phyloP scores from a whole-genome alignment of 2,329 filamentous ascomycete genomes.

The Falciphora oryzae region DNA sequence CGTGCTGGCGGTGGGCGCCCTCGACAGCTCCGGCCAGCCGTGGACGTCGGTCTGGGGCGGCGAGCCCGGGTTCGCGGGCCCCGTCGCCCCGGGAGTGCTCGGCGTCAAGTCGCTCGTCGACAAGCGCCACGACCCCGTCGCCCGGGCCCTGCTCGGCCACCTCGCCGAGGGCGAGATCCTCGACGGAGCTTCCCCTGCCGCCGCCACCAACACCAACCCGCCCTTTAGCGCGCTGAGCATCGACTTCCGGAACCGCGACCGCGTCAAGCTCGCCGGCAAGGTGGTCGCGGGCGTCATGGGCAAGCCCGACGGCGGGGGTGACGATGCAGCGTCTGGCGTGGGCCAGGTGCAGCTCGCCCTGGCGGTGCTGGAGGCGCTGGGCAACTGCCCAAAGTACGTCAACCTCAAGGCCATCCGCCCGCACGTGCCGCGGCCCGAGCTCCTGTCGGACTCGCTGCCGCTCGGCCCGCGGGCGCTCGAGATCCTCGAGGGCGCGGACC shows the following conservation, averaged over 20 bases:
- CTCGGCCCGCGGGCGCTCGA: slow-evolving; percentile 50
- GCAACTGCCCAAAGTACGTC: slow-evolving; percentile 84
- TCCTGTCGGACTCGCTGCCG: slow-evolving; percentile 29
- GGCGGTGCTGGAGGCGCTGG: slow-evolving; percentile 65
- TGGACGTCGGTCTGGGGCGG: slow-evolving; percentile 82
- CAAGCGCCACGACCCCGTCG: slow-evolving; percentile 61
- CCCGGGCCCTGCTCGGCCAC: slow-evolving; percentile 51
- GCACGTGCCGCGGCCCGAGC: slow-evolving; percentile 43
- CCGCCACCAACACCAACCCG: slow-evolving; percentile 22
- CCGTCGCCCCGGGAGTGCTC: slow-evolving; percentile 57
- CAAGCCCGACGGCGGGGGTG: slow-evolving; percentile 20
- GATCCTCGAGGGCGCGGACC: slow-evolving; percentile 59
- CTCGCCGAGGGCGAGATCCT: slow-evolving; percentile 36
- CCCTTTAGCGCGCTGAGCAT: slow-evolving; percentile 50
- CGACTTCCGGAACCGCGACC: slow-evolving; percentile 60
- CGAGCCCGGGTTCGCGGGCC: slow-evolving; percentile 58
- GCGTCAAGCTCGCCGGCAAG: slow-evolving; percentile 68
- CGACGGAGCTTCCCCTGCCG: slow-evolving; percentile 20
- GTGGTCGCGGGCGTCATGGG: slow-evolving; percentile 59
- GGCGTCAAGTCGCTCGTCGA: slow-evolving; percentile 60
- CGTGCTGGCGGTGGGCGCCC: slow-evolving; percentile 65
- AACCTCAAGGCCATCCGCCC: slow-evolving; percentile 63
- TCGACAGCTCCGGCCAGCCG: slow-evolving; percentile 58
- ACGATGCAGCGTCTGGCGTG: slow-evolving; percentile 19
- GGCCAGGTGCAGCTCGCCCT: slow-evolving; percentile 52